Evolutionary conservation across 1,284 basidiomycete genomes (phyloP), one percentile per base, ranked within the genome.

Genomic region (Cyathus olla): DNA sequence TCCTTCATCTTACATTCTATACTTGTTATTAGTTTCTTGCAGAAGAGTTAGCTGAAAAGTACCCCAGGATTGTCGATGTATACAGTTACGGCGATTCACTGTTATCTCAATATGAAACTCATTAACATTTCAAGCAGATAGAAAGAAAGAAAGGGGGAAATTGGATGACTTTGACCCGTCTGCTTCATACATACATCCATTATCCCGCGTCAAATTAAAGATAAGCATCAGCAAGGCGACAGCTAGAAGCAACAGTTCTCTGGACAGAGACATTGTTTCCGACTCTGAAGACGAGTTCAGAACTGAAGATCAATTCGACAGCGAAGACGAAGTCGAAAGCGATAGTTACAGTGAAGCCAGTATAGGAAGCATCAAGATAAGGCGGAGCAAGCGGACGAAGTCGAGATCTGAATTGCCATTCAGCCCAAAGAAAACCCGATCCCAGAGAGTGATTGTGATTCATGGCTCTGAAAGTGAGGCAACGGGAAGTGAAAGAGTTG

Each of bases 121-220:
- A 42, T 49, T 67, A 29, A 61, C 56, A 10, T 51, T 35, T 49
- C 37, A 28, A 44, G 17, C 58, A 90, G 88, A 82, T 62, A 73
- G 66, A 47, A 81, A 77, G 63, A 84, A 86, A 67, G 69, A 61
- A 42, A 69, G 67, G 4, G 85, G 83, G 21, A 63, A 70, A 8
- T 75, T 90, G 27, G 73, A 72, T 1, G 69, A 73, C 0, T 93
- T 94, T 71, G 85, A 92, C 68, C 90, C 91, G n/a, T 82, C 83
- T 27, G 85, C 85, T 2, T 62, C 72, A 21, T 82, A 87, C 61
- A 80, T 94, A 5, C 89, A 92, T 66, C 86, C 87, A n/a, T 71
- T 80, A 22, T 87, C 86, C 59, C 88, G 90, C 42, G 70, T 88
- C 57, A 79, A 75, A 64, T 62, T 78, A 28, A 74, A 69, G 44